These are phyloP conservation scores for Sporothrix mexicana DNA, from an alignment of 2,329 filamentous ascomycete species.

Conservation along the genomic window DNA sequence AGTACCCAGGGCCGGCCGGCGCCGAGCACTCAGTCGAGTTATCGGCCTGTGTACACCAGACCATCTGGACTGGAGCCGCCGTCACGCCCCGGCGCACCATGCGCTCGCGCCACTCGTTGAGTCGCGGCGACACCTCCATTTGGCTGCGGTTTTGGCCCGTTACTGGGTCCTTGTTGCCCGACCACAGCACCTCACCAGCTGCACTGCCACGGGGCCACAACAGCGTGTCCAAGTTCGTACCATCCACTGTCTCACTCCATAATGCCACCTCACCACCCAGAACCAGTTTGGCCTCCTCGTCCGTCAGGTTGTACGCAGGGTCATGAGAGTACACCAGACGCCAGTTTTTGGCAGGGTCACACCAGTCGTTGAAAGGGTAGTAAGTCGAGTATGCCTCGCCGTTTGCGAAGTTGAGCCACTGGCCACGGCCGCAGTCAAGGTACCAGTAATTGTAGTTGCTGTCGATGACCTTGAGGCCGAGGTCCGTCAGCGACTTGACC, in stretches of 20 bases:
- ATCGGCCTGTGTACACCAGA: constrained; percentile 69
- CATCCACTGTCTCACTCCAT: constrained; percentile 82
- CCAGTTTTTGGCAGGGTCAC: constrained; percentile 81
- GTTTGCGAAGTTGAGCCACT: constrained; percentile 75
- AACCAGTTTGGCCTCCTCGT: constrained; percentile 68
- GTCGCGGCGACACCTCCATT: constrained; percentile 69
- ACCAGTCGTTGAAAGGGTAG: constrained; percentile 83
- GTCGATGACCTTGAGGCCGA: constrained; percentile 73
- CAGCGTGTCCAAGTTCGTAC: constrained; percentile 73
- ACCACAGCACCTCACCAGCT: constrained; percentile 82
- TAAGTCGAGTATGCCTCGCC: constrained; percentile 56
- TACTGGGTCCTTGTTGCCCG: constrained; percentile 66
- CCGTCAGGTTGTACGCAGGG: constrained; percentile 68
- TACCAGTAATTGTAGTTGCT: constrained; percentile 84
- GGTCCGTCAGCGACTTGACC: constrained; percentile 63
- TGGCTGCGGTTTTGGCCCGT: constrained; percentile 72
- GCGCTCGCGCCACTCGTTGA: constrained; percentile 78
- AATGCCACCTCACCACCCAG: constrained; percentile 82
- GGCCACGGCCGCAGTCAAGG: constrained; percentile 80
- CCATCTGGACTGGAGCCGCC: constrained; percentile 71
- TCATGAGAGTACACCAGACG: constrained; percentile 80
- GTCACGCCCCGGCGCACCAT: constrained; percentile 71
- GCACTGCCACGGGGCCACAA: constrained; percentile 79
- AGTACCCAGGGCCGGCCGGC: constrained; percentile 37
- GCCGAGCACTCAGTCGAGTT: constrained; percentile 56